Evolutionary conservation across 202 grass and related monocot species (phyloP), one percentile per base, ranked within the genome.

Genomic region (Setaria italica): DNA sequence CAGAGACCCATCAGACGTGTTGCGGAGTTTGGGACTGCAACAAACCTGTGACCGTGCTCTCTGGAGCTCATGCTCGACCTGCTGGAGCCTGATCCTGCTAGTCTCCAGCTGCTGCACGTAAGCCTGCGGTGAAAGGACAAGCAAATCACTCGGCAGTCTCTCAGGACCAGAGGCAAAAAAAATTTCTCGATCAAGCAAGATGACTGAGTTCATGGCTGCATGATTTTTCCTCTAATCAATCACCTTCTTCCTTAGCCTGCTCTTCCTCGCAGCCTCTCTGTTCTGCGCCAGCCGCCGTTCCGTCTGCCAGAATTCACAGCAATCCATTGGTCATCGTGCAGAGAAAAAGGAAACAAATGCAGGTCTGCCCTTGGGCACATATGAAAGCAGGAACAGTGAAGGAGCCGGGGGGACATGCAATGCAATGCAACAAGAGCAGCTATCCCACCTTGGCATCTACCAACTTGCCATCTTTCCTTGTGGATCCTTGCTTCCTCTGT

Each of bases 41-140:
- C 81, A 67, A 71, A 97, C 95, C 95, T 97, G 92, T 82, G 95
- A 85, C 83, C 95, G 90, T 70, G 90, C 90, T 90, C 90, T 88
- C 70, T 95, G 95, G 70, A 94, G 81, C 25, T 99, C 92, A 85
- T 93, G 94, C 88, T 97, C 94, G 4, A 97, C 87, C 84, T 99
- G 97, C 67, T 99, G 97, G 48, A 99, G 94, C 80, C 94, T 96
- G 74, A 97, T 89, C 90, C 90, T 91, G 82, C 97, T 94, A 3
- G 97, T 88, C 85, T 99, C 97, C 16, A 99, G 87, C 77, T 97
- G 91, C 84, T 97, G 95, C 88, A 97, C 95, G 39, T 97, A 95
- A 74, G 92, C 95, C 95, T 97, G 83, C 68, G 21, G 80, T 9
- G 29, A 25, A 76, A 86, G 72, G 37, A 85, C 70, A 55, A 42